These are phyloP conservation scores for Clonostachys rhizophaga DNA, from an alignment of 2,329 filamentous ascomycete genomes.

Conservation along the genomic window DNA sequence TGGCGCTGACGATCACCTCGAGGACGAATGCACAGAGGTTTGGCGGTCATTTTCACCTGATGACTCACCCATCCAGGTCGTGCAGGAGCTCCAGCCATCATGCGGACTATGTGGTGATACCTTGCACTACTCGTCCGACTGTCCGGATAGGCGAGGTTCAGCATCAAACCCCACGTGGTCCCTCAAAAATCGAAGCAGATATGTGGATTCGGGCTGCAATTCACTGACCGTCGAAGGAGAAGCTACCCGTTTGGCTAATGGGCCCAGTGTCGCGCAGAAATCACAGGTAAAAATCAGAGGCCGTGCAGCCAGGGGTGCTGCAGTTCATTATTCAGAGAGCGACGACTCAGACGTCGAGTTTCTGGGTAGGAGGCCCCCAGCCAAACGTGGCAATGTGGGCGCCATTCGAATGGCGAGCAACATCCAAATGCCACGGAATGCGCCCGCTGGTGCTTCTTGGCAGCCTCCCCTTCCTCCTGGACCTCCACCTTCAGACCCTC, in stretches of 20 bases:
- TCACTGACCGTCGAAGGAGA: slow-evolving; percentile 29
- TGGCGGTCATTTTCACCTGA: slow-evolving; percentile 53
- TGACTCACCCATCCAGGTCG: slow-evolving; percentile 34
- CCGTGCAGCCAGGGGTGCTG: slow-evolving; percentile 25
- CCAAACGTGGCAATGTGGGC: slow-evolving; percentile 19
- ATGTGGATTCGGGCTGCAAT: slow-evolving; percentile 39
- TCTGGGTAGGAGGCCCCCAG: slow-evolving; percentile 24
- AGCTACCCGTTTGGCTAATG: neutral
- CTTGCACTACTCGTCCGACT: slow-evolving; percentile 55
- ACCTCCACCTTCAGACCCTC: slow-evolving; percentile 14
- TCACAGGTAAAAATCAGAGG: slow-evolving; percentile 25
- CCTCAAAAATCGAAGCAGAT: slow-evolving; percentile 38
- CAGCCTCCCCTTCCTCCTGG: slow-evolving; percentile 31
- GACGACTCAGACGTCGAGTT: slow-evolving; percentile 41
- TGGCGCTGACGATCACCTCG: slow-evolving; percentile 47
- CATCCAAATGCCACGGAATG: slow-evolving; percentile 25
- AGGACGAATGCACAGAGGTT: slow-evolving; percentile 52
- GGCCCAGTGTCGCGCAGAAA: slow-evolving; percentile 5
- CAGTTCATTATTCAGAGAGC: slow-evolving; percentile 39
- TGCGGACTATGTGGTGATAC: slow-evolving; percentile 52
- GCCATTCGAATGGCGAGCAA: slow-evolving; percentile 33
- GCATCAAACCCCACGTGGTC: slow-evolving; percentile 45
- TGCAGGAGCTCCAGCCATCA: slow-evolving; percentile 41
- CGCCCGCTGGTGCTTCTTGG: slow-evolving; percentile 3
- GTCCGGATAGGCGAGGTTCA: slow-evolving; percentile 20